phyloP scores from a whole-genome alignment of 2,329 filamentous ascomycete genomes.

The Claviceps humidiphila region DNA sequence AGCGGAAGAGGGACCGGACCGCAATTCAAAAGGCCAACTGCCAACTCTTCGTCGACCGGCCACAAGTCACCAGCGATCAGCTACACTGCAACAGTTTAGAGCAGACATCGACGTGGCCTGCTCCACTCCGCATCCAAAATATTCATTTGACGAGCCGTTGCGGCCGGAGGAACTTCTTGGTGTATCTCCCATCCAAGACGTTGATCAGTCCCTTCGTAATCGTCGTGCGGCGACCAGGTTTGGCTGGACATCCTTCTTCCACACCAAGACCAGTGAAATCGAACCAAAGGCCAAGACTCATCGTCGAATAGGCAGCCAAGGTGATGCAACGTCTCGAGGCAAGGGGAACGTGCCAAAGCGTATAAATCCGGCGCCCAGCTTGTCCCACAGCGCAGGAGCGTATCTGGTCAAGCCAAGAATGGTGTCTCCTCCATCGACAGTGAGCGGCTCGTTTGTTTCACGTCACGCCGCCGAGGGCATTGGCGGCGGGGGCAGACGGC shows the following conservation, averaged over 20 bases:
- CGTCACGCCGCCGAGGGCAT: constrained; percentile 13
- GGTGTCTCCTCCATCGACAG: constrained; percentile 16
- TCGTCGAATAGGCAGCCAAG: constrained; percentile 10
- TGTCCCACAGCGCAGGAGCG: constrained; percentile 11
- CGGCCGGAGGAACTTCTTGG: constrained; percentile 17
- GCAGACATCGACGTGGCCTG: constrained; percentile 16
- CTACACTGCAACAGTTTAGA: constrained; percentile 47
- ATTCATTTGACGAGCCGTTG: constrained; percentile 23
- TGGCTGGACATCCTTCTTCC: constrained; percentile 46
- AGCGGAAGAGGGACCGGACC: constrained; percentile 27
- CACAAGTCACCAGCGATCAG: constrained; percentile 66
- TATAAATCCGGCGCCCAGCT: constrained; percentile 13
- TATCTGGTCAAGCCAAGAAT: constrained; percentile 25
- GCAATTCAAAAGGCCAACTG: constrained; percentile 45
- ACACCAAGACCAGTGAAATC: constrained; percentile 24
- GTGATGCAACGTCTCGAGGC: constrained; percentile 14
- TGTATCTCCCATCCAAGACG: constrained; percentile 13
- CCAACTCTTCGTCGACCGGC: constrained; percentile 58
- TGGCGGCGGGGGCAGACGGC: constrained; percentile 6
- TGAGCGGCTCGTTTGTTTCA: constrained; percentile 11
- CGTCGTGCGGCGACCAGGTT: constrained; percentile 2
- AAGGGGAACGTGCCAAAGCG: constrained; percentile 15
- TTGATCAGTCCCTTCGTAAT: constrained; percentile 6
- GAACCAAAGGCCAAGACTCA: constrained; percentile 10
- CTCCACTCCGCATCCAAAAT: constrained; percentile 14